Percentiles rank a stretch among this genome's conserved stretches.
Conservation (phyloP, 306 rosid genomes). For the Phaseolus lunatus region DNA sequence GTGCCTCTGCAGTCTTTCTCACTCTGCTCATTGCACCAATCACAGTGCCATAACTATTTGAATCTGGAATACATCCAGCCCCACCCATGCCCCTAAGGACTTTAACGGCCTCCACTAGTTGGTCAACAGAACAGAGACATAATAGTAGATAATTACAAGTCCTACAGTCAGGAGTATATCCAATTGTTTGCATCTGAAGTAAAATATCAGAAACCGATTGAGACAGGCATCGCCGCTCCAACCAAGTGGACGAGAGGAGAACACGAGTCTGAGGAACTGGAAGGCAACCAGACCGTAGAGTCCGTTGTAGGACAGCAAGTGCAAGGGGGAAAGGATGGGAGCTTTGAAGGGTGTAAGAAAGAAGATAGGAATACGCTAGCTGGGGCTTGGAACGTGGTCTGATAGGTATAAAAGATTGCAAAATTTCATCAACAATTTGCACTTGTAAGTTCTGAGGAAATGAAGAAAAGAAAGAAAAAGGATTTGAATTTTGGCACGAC, state of each 20-base stretch:
- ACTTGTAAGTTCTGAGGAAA: conserved; percentile 56
- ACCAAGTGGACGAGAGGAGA: conserved; percentile 76
- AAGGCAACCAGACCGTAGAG: conserved; percentile 72
- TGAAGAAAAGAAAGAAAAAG: conserved; percentile 72
- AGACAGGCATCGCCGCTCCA: conserved; percentile 50
- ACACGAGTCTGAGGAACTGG: conserved; percentile 71
- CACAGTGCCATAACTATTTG: conserved; percentile 63
- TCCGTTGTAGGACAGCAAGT: conserved; percentile 71
- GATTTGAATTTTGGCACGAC: conserved; percentile 64
- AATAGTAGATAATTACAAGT: conserved; percentile 70
- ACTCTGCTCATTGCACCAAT: conserved; percentile 64
- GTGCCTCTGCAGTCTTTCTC: conserved; percentile 65
- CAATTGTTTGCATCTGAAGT: conserved; percentile 71
- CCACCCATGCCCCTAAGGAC: conserved; percentile 77
- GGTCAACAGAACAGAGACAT: conserved; percentile 76
- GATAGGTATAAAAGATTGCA: conserved; percentile 71
- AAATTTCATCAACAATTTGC: conserved; percentile 73
- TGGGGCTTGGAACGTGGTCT: conserved; percentile 66
- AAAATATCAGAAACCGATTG: conserved; percentile 58
- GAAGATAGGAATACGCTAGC: conserved; percentile 61
- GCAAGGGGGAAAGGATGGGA: conserved; percentile 67
- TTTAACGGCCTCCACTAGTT: conserved; percentile 67
- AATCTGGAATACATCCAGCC: conserved; percentile 80
- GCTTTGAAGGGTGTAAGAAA: conserved; percentile 68
- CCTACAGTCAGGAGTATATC: conserved; percentile 69